Percentiles rank a stretch among this genome's conserved stretches.
These are phyloP conservation scores for Penicillium sp. DNA, from an alignment of 2,329 filamentous ascomycete species.

Conservation along the genomic window DNA sequence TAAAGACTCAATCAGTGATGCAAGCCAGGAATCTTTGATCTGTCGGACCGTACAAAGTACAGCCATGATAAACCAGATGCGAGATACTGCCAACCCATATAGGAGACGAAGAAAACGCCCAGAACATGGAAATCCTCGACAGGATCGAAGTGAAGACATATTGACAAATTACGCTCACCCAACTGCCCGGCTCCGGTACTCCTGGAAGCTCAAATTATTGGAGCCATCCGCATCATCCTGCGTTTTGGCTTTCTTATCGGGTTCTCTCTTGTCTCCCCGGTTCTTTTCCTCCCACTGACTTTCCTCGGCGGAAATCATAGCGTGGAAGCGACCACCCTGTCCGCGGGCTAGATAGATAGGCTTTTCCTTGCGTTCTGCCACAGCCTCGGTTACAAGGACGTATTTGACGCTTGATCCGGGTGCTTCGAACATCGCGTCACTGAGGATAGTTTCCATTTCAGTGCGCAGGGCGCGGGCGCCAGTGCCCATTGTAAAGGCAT, in stretches of 20 bases:
- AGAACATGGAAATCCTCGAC: neutral
- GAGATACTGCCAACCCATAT: neutral
- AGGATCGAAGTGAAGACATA: neutral
- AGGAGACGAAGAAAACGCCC: neutral
- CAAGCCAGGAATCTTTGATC: no score
- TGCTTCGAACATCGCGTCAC: constrained; percentile 77
- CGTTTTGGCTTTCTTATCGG: constrained; percentile 23
- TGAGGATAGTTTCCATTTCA: constrained; percentile 73
- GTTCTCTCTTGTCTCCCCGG: constrained; percentile 32
- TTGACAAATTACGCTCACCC: constrained; percentile 20
- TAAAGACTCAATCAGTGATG: neutral
- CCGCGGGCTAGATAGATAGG: constrained; percentile 52
- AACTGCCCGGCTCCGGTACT: constrained; percentile 43
- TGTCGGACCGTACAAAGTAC: neutral
- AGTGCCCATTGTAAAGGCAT: constrained; percentile 65
- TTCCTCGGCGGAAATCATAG: constrained; percentile 50
- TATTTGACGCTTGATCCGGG: constrained; percentile 64
- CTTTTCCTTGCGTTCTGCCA: constrained; percentile 59
- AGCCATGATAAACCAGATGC: neutral
- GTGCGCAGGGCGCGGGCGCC: constrained; percentile 76
- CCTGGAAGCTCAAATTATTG: constrained; percentile 40
- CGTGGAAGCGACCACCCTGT: constrained; percentile 50
- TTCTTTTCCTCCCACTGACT: constrained; percentile 47
- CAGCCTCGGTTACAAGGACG: constrained; percentile 68
- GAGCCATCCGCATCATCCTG: constrained; percentile 12